Base-by-base conservation (phyloP, 176 grass and related monocot species). In the Alloteropsis semialata region DNA sequence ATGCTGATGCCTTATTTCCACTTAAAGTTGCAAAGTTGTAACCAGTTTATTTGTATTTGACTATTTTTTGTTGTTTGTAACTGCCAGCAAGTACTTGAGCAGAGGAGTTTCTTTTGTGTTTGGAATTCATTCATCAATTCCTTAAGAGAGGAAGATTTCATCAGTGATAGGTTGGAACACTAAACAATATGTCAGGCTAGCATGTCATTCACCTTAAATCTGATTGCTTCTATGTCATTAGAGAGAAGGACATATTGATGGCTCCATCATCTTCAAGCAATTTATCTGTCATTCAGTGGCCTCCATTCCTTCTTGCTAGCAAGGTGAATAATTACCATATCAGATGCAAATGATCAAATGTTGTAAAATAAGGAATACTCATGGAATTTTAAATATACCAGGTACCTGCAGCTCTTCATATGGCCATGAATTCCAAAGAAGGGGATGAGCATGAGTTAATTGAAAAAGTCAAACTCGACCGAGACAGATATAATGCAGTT, bases 91-190 rank as follows among this genome's bases (percentile, higher is more conserved):
- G 59, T 76, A 60, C 49, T 33, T 70, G 84, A 86, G 48, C 55
- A 50, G 48, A 78, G 81, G 72, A 94, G 82, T 44, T 94, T 94
- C 61, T 94, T 90, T 79, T 44, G n/a, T 58, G 56, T 85, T 82
- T 94, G 92, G 92, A 94, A 94, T 82, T 80, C 84, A 69, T 91
- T 94, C 78, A 91, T 94, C 67, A 76, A 34, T 49, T 94, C 92
- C 59, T 79, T 94, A 82, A 78, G 92, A 77, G 84, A 87, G 12
- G 92, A 94, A 80, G 92, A 94, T 41, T 87, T 94, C 32, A 79
- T 94, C 72, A 91, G 77, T 28, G 72, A 94, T 82, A 85, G 72
- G 92, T 94, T 81, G 51, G 61, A 30, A 44, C 54, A 71, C 25
- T 53, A 57, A 77, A 79, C 63, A 74, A 10, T 44, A 54, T 76